A percentile compares a stretch with the other conserved stretches of the same genome.
These are phyloP conservation scores for Blechomonas ayalai DNA, from an alignment of 208 protist species.

Conservation along the genomic window DNA sequence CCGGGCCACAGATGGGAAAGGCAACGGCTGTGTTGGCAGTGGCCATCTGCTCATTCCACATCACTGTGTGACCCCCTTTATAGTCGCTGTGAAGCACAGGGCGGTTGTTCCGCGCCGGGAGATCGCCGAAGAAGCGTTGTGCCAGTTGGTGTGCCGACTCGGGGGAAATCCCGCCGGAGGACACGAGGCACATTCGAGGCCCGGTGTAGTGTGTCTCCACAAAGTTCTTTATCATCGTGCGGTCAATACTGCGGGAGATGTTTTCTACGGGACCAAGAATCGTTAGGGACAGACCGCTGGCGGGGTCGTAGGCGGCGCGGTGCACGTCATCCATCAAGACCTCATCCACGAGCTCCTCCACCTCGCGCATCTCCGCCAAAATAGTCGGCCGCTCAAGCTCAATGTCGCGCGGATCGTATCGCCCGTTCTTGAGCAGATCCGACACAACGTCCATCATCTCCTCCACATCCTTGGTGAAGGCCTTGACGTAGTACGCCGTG, in stretches of 20 bases:
- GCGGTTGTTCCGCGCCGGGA: slow-evolving; percentile 63
- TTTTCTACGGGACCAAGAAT: slow-evolving; percentile 98
- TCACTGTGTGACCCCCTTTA: slow-evolving; percentile 54
- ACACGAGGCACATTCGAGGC: slow-evolving; percentile 95
- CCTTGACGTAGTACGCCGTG: slow-evolving; percentile 96
- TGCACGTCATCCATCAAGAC: slow-evolving; percentile 97
- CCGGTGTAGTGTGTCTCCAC: slow-evolving; percentile 96
- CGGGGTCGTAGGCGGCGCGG: slow-evolving; percentile 90
- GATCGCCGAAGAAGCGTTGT: slow-evolving; percentile 83
- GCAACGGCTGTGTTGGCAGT: slow-evolving; percentile 77
- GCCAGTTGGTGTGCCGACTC: slow-evolving; percentile 89
- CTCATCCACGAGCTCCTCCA: slow-evolving; percentile 93
- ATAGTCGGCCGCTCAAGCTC: slow-evolving; percentile 95
- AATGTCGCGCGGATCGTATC: slow-evolving; percentile 73
- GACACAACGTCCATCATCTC: slow-evolving; percentile 94
- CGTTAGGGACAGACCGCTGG: slow-evolving; percentile 90
- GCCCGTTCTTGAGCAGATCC: slow-evolving; percentile 95
- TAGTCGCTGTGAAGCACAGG: slow-evolving; percentile 44
- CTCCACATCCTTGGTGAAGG: slow-evolving; percentile 91
- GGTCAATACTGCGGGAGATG: slow-evolving; percentile 89
- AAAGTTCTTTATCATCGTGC: slow-evolving; percentile 88
- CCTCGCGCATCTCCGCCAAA: slow-evolving; percentile 94
- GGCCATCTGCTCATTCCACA: slow-evolving; percentile 77
- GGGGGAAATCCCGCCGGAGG: slow-evolving; percentile 93
- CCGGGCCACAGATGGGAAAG: slow-evolving; percentile 80